Evolutionary conservation across 2,329 filamentous ascomycete genomes (phyloP), one percentile per base, ranked within the genome.

Genomic region (Xylariaceae sp.): DNA sequence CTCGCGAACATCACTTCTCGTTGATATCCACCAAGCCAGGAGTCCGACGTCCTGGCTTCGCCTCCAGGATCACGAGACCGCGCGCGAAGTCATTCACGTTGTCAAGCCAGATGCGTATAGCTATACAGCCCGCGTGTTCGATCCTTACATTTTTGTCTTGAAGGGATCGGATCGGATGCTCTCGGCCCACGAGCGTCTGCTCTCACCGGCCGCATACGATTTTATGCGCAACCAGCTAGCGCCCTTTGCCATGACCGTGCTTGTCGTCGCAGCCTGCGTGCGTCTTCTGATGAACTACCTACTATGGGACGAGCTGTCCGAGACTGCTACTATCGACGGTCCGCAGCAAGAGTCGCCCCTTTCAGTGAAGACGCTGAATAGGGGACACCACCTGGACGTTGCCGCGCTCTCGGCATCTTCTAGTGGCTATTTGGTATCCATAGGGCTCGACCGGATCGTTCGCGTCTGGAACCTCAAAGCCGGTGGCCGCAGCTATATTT

Each of bases 41-140:
- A 83, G 78, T n/a, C 83, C 81, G 1, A 77, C 72, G 4, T 81
- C 83, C 12, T 90, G 84, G 84, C 65, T 89, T 31, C 72, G 74
- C 17, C 67, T 87, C 36, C 84, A 89, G 53, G 83, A 89, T 46
- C 82, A 87, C 46, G 80, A 85, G 49, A 87, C 83, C 1, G 83
- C 83, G 3, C 73, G 72, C 23, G 84, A 89, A 50, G 72, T 89
- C 12, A 85, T 89, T 52, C 70, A 75, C n/a, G 72, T 83, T 19
- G 72, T 88, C 46, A 87, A 85, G 43, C 83, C 83, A 5, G 65
- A 70, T 35, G 73, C 77, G 2, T 71, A 83, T 49, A 83, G 77
- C 54, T 85, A 87, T 52, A 65, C 85, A 13, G 83, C 84, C 15
- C 72, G 73, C 28, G 80, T 89, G 1, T 85, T 83, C 50, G 78